These are phyloP conservation scores for Macrophomina pseudophaseolina DNA, from an alignment of 2,329 filamentous ascomycete species.

Conservation along the genomic window DNA sequence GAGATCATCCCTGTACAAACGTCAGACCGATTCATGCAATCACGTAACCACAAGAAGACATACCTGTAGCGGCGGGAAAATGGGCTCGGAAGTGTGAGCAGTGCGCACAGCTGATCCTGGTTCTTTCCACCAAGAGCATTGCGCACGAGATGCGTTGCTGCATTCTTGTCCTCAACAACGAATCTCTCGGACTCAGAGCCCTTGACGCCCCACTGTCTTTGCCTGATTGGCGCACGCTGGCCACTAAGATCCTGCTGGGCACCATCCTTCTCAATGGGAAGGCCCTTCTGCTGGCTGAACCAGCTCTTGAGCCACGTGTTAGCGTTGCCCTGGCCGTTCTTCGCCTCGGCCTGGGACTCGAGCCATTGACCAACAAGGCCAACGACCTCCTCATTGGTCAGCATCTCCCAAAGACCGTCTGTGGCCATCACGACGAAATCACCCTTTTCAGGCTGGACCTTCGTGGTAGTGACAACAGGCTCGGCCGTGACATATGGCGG, in stretches of 20 bases:
- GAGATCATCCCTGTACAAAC: constrained; percentile 75
- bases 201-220: constrained; percentile 88
- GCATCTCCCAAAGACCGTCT: constrained; percentile 98
- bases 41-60: constrained; percentile 32
- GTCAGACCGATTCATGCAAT: constrained; percentile 28
- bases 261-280: constrained; percentile 76
- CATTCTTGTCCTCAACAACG: constrained; percentile 92
- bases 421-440: constrained; percentile 97
- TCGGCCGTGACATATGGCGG: constrained; percentile 98
- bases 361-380: constrained; percentile 97
- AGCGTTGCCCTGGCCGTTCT: constrained; percentile 41
- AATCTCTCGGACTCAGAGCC: constrained; percentile 79
- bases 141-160: constrained; percentile 90
- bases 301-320: constrained; percentile 74
- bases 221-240: constrained; percentile 84
- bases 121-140: constrained; percentile 95
- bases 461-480: constrained; percentile 90
- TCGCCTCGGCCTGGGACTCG: constrained; percentile 67
- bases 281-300: constrained; percentile 61
- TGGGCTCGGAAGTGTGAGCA: constrained; percentile 88
- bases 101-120: constrained; percentile 87
- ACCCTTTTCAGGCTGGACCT: constrained; percentile 84
- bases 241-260: constrained; percentile 61
- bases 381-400: constrained; percentile 97
- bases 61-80: constrained; percentile 91